Conservation (phyloP, 2,329 filamentous ascomycete species). For the Ophiostoma piceae region DNA sequence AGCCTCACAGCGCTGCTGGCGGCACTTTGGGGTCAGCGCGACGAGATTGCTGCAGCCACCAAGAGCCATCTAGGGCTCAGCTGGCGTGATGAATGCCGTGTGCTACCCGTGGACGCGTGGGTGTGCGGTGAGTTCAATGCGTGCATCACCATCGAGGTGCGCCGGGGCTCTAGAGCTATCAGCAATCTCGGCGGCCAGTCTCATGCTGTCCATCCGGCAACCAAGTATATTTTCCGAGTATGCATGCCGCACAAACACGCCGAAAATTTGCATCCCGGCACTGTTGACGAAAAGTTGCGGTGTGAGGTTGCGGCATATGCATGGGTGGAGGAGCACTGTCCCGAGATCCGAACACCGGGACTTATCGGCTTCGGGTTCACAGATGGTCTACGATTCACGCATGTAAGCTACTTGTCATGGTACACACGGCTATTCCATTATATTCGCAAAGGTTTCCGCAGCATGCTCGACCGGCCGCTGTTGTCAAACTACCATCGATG, state of each 20-base stretch:
- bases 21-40: constrained; percentile 11
- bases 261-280: constrained; percentile 35
- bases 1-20: constrained; percentile 7
- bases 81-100: constrained; percentile 6
- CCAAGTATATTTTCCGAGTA: constrained; percentile 5
- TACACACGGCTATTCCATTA: constrained; percentile 11
- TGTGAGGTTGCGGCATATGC: constrained; percentile 38
- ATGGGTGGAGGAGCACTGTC: constrained; percentile 37
- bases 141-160: constrained; percentile 14
- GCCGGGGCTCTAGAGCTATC: neutral
- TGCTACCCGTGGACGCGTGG: constrained; percentile 9
- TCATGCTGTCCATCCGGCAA: neutral
- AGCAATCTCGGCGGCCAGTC: neutral
- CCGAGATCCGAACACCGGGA: constrained; percentile 36
- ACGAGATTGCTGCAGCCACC: neutral
- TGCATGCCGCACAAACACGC: constrained; percentile 34
- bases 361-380: constrained; percentile 28
- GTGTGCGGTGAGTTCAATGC: constrained; percentile 1
- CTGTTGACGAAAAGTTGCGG: constrained; percentile 38
- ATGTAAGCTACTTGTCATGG: constrained; percentile 13
- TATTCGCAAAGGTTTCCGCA: neutral
- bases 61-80: constrained; percentile 12
- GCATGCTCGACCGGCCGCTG: constrained; percentile 13
- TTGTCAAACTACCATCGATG: constrained; percentile 24
- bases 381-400: constrained; percentile 17